Evolutionary conservation across 2,329 filamentous ascomycete genomes (phyloP).

Genomic region (Whalleya microplaca): DNA sequence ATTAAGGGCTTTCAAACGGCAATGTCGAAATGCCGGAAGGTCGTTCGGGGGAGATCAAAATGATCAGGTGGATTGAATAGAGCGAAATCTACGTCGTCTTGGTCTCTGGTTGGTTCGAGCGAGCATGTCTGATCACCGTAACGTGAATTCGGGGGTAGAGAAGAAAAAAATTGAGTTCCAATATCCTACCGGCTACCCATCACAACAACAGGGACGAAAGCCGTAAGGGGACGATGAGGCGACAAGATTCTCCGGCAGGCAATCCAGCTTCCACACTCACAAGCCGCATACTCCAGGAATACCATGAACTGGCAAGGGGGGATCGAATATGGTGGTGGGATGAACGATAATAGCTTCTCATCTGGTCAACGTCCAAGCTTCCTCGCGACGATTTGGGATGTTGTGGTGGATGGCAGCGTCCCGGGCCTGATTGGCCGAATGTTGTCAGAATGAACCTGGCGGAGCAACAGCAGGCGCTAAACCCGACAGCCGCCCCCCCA

Average conservation of each 20-base stretch:
- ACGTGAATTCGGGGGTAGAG: constrained; percentile 8
- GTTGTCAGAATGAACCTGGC: constrained; percentile 36
- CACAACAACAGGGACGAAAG: constrained; percentile 5
- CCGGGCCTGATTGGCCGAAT: constrained; percentile 42
- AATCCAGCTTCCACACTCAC: constrained; percentile 28
- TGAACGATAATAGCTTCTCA: constrained; percentile 11
- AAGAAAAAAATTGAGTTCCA: constrained; percentile 5
- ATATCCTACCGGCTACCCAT: constrained; percentile 14
- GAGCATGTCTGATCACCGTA: constrained; percentile 19
- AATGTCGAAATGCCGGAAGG: constrained; percentile 6
- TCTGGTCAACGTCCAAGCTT: constrained; percentile 27
- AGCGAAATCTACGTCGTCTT: constrained; percentile 13
- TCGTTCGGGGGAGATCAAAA: constrained; percentile 1
- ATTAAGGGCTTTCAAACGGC: constrained; percentile 9
- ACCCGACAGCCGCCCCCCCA: constrained; percentile 6
- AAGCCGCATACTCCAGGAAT: constrained; percentile 24
- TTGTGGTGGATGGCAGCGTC: constrained; percentile 44
- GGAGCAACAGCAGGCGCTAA: constrained; percentile 41
- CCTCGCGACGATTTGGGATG: constrained; percentile 43
- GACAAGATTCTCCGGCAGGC: constrained; percentile 17
- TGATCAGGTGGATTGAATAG: constrained; percentile 4
- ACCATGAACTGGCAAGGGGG: constrained; percentile 27
- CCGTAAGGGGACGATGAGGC: constrained; percentile 4
- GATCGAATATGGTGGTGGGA: constrained; percentile 20
- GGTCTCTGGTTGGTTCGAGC: constrained; percentile 10